phyloP scores from a whole-genome alignment of 75 land plant genomes.

The Ceratopteris richardii region DNA sequence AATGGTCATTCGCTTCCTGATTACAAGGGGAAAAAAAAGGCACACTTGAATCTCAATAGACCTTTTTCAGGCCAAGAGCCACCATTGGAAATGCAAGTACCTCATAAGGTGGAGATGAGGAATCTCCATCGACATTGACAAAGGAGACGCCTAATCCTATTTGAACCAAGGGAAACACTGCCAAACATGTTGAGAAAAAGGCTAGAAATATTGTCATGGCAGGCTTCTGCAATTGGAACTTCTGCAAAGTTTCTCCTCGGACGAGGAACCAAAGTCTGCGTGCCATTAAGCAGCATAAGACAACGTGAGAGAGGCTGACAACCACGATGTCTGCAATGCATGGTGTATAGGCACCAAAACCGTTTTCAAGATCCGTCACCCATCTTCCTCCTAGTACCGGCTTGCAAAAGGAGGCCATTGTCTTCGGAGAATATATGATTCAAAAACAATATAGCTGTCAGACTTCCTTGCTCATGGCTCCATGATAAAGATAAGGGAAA shows the following conservation, averaged over 20 bases:
- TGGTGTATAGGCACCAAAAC: conserved; percentile 83
- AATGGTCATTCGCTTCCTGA: not conserved
- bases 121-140: conserved; percentile 54
- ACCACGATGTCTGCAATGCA: conserved; percentile 69
- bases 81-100: conserved; percentile 18
- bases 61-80: too few species aligned
- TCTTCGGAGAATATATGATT: too few species aligned
- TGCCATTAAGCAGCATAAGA: conserved; percentile 39
- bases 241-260: conserved; percentile 32
- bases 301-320: conserved; percentile 49
- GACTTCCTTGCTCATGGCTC: too few species aligned
- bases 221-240: conserved; percentile 15
- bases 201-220: conserved; percentile 35
- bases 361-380: conserved; percentile 48
- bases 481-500: too few species aligned
- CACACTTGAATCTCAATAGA: too few species aligned
- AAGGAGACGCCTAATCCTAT: conserved; percentile 60
- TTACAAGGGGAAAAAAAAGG: not conserved
- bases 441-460: too few species aligned
- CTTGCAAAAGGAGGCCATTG: conserved; percentile 26
- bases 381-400: conserved; percentile 60
- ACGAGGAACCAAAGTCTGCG: conserved; percentile 54
- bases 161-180: conserved; percentile 66
- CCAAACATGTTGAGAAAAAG: conserved; percentile 46
- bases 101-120: conserved; percentile 78